Base-by-base conservation (phyloP, 495 filamentous ascomycete genomes). In the Penicillium paradoxum region DNA sequence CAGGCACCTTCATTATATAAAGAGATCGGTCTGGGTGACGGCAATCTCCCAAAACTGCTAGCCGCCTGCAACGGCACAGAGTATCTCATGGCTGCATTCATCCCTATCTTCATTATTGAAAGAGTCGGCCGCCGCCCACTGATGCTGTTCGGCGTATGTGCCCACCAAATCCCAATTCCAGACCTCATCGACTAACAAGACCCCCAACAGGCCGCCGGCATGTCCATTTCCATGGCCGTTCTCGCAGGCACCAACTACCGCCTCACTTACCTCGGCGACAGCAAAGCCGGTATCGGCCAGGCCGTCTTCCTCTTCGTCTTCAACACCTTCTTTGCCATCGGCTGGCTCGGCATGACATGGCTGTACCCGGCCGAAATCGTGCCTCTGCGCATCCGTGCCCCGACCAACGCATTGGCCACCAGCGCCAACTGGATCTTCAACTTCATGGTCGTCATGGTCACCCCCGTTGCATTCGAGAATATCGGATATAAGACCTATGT, bases 271-370 rank as follows among this genome's bases (percentile, higher is more conserved):
- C 53, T 69, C 3, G 30, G 34, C 3, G 65, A 78, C 9, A 71
- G 73, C 14, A 67, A 56, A 11, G 65, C 72, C 6, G 71, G 73
- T 36, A 72, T 76, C 21, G 77, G 76, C 70, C 25, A 73, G 70
- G 47, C 69, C 75, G 49, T 64, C 10, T 64, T 64, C 34, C 55
- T 64, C 27, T 88, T 88, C 62, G 67, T 85, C 21, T 87, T 85
- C 73, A 83, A 83, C 59, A 83, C 82, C 0, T 87, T 87, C 72
- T 88, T 87, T 55, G 83, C 83, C 7, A 69, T 86, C 44, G 85
- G 84, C 27, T 87, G 84, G 85, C 73, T 87, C 21, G 84, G 83
- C 45, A 86, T 86, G 81, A 81, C 82, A 18, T 85, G 73, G 83
- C 68, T 89, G 22, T 89, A 88, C 58, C 79, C 81, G 3, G 85